These are phyloP conservation scores for Isoetes engelmannii DNA, from an alignment of 83 land plant species.

Conservation along the genomic window DNA sequence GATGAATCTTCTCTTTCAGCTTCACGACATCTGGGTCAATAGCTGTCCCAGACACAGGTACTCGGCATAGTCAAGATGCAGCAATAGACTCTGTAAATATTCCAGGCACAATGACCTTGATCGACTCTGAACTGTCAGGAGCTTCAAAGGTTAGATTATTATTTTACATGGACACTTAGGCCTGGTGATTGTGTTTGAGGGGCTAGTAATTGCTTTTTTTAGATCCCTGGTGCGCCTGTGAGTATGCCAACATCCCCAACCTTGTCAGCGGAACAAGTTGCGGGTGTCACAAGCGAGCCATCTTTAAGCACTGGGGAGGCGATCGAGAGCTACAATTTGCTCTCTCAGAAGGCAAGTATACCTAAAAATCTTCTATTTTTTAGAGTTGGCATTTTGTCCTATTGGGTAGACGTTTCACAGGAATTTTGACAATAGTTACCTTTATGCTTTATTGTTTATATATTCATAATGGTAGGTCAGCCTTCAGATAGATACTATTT, in stretches of 20 bases:
- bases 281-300: constrained; percentile 39
- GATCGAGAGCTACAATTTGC: constrained; percentile 58
- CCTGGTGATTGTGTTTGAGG: too few relatives aligned
- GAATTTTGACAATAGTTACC: too few relatives aligned
- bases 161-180: too few relatives aligned
- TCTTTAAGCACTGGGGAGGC: constrained; percentile 67
- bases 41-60: constrained; percentile 13
- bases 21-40: constrained; percentile 16
- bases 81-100: not conserved
- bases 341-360: constrained; percentile 60
- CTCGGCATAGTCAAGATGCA: constrained; percentile 20
- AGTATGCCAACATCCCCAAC: constrained; percentile 17
- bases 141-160: too few relatives aligned
- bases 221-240: constrained; percentile 6
- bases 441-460: too few relatives aligned
- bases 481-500: not conserved
- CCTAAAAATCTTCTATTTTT: not conserved
- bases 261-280: constrained; percentile 25
- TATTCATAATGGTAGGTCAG: too few relatives aligned
- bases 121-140: too few relatives aligned
- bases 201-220: too few relatives aligned
- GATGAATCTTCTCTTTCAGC: constrained; percentile 6
- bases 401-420: too few relatives aligned
- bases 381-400: too few relatives aligned
- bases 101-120: constrained; percentile 5